Evolutionary conservation across 345 rosid species (phyloP).

Genomic region (Bruguiera sexangula): DNA sequence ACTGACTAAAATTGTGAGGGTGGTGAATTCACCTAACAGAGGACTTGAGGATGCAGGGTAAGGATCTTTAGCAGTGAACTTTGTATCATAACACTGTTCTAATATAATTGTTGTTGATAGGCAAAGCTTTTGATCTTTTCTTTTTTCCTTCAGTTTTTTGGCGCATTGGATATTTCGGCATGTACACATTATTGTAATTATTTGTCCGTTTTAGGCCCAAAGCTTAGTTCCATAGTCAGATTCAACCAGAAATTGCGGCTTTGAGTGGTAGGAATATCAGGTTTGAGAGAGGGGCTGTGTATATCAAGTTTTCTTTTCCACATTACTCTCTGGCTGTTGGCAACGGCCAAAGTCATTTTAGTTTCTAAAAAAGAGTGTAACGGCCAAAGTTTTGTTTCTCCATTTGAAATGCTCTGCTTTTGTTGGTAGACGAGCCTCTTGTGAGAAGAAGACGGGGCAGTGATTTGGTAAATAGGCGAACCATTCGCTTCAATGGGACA

Average conservation of each 20-base stretch:
- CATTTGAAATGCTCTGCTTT: not conserved
- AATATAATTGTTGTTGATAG: conserved; percentile 26
- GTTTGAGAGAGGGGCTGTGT: conserved; percentile 15
- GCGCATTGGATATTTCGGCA: conserved; percentile 28
- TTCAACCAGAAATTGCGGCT: conserved; percentile 15
- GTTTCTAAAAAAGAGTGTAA: conserved; percentile 5
- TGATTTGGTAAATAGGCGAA: no score
- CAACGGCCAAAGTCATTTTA: conserved; percentile 7
- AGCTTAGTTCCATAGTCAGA: conserved; percentile 18
- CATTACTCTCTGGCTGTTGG: not conserved
- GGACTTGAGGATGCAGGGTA: conserved; percentile 31
- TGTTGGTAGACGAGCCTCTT: not conserved
- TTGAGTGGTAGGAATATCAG: conserved; percentile 22
- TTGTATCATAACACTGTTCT: conserved; percentile 44
- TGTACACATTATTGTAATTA: conserved; percentile 29
- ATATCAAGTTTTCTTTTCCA: conserved; percentile 12
- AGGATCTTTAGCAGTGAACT: conserved; percentile 24
- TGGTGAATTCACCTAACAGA: conserved; percentile 37
- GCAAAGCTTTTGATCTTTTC: conserved; percentile 14
- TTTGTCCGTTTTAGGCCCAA: conserved; percentile 10
- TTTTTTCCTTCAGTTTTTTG: conserved; percentile 17
- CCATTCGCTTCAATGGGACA: no score
- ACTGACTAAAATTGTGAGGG: conserved; percentile 35
- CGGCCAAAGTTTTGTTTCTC: not conserved
- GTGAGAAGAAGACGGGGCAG: not conserved